Percentiles rank a stretch among this genome's conserved stretches.
Conservation (phyloP, 352 stramenopile species). For the Globisporangium lucens region DNA sequence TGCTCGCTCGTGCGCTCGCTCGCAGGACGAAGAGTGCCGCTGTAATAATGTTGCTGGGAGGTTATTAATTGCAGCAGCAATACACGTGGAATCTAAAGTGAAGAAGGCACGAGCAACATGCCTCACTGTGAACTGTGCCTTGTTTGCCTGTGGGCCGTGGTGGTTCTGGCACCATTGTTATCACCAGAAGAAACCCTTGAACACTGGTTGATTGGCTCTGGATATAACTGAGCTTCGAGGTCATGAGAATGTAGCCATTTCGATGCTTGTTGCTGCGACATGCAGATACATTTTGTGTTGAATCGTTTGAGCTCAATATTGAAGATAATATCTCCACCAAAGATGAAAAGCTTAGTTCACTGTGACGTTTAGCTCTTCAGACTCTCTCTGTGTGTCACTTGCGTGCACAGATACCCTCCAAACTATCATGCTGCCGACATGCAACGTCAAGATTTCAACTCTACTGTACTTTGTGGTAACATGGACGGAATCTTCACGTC, state of each 20-base stretch:
- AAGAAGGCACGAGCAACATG: background rate
- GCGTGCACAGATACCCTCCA: background rate
- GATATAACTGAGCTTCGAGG: background rate
- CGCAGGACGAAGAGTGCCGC: background rate
- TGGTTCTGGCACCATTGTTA: background rate
- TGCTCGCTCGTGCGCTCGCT: background rate
- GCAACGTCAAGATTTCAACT: background rate
- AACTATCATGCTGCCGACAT: background rate
- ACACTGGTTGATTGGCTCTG: background rate
- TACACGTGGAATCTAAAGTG: constrained; percentile 9
- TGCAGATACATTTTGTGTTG: background rate
- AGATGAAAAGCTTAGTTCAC: background rate
- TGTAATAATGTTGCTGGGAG: background rate
- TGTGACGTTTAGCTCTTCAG: background rate
- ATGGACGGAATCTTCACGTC: background rate
- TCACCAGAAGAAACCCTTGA: background rate
- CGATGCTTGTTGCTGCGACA: background rate
- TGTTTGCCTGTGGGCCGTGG: background rate
- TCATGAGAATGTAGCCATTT: background rate
- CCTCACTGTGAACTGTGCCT: background rate
- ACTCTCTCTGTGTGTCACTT: background rate
- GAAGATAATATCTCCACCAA: background rate
- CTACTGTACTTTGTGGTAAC: background rate
- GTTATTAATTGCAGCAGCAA: constrained; percentile 7
- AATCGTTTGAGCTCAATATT: background rate